These are phyloP conservation scores for Pseudomassariella vexata DNA, from an alignment of 2,329 filamentous ascomycete genomes.

Conservation along the genomic window DNA sequence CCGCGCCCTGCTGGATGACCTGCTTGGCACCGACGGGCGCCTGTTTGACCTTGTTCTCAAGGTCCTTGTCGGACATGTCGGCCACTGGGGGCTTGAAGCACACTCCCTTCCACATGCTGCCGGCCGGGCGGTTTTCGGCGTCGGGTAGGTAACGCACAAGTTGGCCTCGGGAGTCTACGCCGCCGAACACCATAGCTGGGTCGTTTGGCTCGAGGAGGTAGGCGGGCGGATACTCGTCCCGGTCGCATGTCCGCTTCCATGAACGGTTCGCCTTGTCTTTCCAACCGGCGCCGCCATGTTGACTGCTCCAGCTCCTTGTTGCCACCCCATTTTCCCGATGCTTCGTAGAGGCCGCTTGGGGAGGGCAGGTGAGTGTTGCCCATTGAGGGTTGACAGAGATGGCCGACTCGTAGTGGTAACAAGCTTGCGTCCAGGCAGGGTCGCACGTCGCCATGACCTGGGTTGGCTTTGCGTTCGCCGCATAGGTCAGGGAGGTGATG, in stretches of 20 bases:
- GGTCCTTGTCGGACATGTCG: too few relatives aligned
- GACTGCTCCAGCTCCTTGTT: neutral
- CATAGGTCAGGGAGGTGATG: slow-evolving; percentile 12
- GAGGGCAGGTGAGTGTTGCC: slow-evolving; percentile 6
- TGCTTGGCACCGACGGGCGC: neutral
- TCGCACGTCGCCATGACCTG: slow-evolving; percentile 9
- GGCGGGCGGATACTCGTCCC: neutral
- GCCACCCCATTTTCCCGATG: neutral
- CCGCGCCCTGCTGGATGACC: neutral
- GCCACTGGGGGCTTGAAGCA: too few relatives aligned
- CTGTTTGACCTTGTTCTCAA: too few relatives aligned
- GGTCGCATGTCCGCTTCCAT: neutral
- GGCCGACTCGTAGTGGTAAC: slow-evolving; percentile 17
- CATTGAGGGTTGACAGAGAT: slow-evolving; percentile 6
- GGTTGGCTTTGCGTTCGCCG: slow-evolving; percentile 1
- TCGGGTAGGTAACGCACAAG: neutral
- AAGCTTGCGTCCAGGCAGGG: slow-evolving; percentile 13
- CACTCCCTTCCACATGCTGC: too few relatives aligned
- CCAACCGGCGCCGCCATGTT: slow-evolving; percentile 3
- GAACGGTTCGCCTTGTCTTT: too few relatives aligned
- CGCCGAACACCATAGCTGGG: neutral
- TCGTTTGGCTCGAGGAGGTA: neutral
- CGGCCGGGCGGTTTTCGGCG: too few relatives aligned
- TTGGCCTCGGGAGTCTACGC: neutral
- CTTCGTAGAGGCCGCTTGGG: neutral